Percentiles rank a stretch among this genome's conserved stretches.
Evolutionary conservation across 352 stramenopile species (phyloP).

Genomic region (Pilasporangium apinafurcum): DNA sequence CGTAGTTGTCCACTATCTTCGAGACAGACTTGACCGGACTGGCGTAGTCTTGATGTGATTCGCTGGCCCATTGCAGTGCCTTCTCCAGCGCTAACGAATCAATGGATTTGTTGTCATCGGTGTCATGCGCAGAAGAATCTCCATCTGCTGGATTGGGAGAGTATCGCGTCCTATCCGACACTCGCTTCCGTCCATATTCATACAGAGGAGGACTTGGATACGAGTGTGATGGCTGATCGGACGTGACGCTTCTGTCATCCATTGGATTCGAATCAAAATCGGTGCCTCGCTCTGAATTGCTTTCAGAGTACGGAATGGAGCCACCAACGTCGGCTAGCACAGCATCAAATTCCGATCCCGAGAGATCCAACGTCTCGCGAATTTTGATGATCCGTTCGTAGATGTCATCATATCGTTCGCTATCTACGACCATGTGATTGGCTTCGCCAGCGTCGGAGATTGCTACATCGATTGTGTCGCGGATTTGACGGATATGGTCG

Average conservation of each 20-base stretch:
- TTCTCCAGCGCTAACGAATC: constrained; percentile 21
- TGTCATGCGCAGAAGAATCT: constrained; percentile 11
- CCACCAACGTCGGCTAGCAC: constrained; percentile 26
- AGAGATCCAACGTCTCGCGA: constrained; percentile 38
- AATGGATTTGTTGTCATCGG: constrained; percentile 8
- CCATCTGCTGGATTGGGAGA: no score
- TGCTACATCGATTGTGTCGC: constrained; percentile 57
- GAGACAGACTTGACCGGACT: no score
- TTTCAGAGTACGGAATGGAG: no score
- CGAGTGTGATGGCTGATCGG: no score
- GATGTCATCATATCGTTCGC: constrained; percentile 31
- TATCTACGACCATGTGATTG: not conserved
- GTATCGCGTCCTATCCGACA: no score
- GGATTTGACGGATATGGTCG: constrained; percentile 58
- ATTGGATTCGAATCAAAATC: not conserved
- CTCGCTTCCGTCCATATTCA: no score
- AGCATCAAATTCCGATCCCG: constrained; percentile 36
- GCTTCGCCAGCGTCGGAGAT: constrained; percentile 53
- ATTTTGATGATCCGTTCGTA: constrained; percentile 49
- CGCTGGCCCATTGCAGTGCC: constrained; percentile 21
- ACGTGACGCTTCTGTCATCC: no score
- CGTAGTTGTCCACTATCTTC: constrained; percentile 10
- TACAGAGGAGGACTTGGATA: no score
- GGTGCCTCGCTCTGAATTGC: constrained; percentile 1
- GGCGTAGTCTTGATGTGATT: no score